phyloP scores from a whole-genome alignment of 1,139 yeast genomes.

The Geotrichum klebahnii region DNA sequence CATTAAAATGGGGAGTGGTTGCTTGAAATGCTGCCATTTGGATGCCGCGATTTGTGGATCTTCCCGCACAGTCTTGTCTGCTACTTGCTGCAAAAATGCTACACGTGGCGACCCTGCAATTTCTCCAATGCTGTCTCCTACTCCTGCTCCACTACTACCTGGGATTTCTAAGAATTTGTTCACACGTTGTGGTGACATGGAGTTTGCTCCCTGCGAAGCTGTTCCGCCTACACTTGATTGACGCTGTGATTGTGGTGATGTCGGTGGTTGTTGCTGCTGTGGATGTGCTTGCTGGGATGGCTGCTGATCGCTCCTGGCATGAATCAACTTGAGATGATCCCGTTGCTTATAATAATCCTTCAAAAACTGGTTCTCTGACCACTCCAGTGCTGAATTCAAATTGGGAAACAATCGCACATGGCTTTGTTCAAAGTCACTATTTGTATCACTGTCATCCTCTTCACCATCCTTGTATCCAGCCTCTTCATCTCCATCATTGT shows the following conservation, averaged over 20 bases:
- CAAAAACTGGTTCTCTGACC: slow-evolving; percentile 92
- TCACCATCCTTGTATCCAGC: slow-evolving; percentile 13
- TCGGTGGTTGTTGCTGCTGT: slow-evolving; percentile 9
- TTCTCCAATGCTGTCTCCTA: not conserved
- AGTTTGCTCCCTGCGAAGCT: too few species aligned
- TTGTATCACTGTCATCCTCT: too few species aligned
- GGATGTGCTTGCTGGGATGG: too few species aligned
- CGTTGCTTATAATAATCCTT: slow-evolving; percentile 54
- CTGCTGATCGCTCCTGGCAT: slow-evolving; percentile 22
- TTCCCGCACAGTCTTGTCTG: slow-evolving; percentile 49
- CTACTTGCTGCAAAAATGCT: slow-evolving; percentile 58
- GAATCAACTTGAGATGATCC: slow-evolving; percentile 27
- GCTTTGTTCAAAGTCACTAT: slow-evolving; percentile 22
- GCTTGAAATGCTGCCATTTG: slow-evolving; percentile 41
- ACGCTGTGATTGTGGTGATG: slow-evolving; percentile 20
- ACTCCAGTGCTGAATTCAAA: slow-evolving; percentile 83
- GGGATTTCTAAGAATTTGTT: slow-evolving; percentile 21
- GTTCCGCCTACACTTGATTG: too few species aligned
- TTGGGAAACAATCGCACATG: slow-evolving; percentile 63
- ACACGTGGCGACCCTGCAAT: slow-evolving; percentile 59
- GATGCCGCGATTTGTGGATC: slow-evolving; percentile 32
- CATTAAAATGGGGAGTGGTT: slow-evolving; percentile 66
- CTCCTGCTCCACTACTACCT: slow-evolving; percentile 10
- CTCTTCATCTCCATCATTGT: slow-evolving; percentile 15
- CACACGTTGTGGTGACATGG: slow-evolving; percentile 22